Base-by-base conservation (phyloP, 108 stramenopile genomes). In the Nitzschia sp. region DNA sequence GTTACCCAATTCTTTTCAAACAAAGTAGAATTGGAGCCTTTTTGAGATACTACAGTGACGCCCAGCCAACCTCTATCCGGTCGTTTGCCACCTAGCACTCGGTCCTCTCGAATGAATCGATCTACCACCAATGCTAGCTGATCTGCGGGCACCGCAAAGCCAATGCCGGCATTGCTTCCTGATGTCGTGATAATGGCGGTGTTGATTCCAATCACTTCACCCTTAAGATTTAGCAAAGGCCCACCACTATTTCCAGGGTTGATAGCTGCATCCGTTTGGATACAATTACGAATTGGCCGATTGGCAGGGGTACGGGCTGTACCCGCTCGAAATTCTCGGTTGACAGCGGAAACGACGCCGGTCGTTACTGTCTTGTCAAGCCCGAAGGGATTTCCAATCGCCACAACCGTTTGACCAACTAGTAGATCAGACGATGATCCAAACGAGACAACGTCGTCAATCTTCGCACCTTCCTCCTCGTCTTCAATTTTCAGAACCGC, bases 191-290 rank as follows among this genome's bases (percentile, higher is more conserved):
- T 85, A 65, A 96, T 96, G 15, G 92, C 93, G 30, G 89, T 94
- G 70, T 97, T 97, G 78, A 97, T 93, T 38, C 97, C 97, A 25
- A 96, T 82, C 9, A 96, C 83, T 64, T 87, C 66, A 3, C 97
- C 97, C 24, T 68, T 70, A 9, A 85, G 66, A 59, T 95, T 89
- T 47, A 97, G 70, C 1, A 96, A 77, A 2, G 97, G 95, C 0
- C 97, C 97, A 47, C 97, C 97, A n/a, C 78, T 81, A 64, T 95
- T 97, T 24, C 93, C 97, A 28, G 97, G 97, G 66, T 97, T 97
- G 57, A 97, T 97, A 51, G 95, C 90, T 8, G 93, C 92, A 76
- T 97, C 97, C 3, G 93, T 97, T 71, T 96, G 93, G 48, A 94
- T 85, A 63, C 89, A 90, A 49, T 82, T 81, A 35, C 80, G 89